phyloP scores from a whole-genome alignment of 148 eudicot genomes.

The Oxyria digyna region DNA sequence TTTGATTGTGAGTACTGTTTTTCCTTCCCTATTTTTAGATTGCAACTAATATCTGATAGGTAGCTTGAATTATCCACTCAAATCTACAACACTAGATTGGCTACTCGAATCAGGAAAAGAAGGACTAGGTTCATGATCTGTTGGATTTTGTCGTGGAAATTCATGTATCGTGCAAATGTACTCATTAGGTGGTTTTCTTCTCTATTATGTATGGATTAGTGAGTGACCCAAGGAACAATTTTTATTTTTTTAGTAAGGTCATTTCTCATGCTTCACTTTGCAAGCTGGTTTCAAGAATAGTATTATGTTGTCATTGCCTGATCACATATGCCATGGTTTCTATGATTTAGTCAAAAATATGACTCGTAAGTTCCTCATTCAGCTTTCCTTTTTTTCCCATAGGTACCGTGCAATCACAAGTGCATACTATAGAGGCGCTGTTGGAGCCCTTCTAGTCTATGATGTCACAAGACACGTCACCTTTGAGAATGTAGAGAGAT shows the following conservation, averaged over 20 bases:
- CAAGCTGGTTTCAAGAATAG: neutral
- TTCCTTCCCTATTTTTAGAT: neutral
- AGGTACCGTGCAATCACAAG: conserved; percentile 35
- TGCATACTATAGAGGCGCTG: conserved; percentile 36
- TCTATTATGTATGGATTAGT: neutral
- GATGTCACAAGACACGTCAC: conserved; percentile 27
- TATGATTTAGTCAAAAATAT: neutral
- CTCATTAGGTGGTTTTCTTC: neutral
- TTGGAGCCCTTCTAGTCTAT: conserved; percentile 25
- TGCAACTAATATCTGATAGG: neutral
- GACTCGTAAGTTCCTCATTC: neutral
- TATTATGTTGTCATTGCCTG: neutral
- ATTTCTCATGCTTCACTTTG: neutral
- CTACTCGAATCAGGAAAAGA: neutral
- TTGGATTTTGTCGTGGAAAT: neutral
- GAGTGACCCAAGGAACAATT: neutral
- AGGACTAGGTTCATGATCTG: neutral
- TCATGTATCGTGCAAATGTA: neutral
- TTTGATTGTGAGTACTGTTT: neutral
- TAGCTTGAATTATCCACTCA: neutral
- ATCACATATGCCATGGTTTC: neutral
- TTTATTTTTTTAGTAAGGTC: neutral
- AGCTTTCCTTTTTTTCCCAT: neutral
- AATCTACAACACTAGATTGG: neutral
- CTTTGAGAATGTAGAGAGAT: conserved; percentile 31